Conservation (phyloP, 2,329 filamentous ascomycete species). For the Tolypocladium nubicola region DNA sequence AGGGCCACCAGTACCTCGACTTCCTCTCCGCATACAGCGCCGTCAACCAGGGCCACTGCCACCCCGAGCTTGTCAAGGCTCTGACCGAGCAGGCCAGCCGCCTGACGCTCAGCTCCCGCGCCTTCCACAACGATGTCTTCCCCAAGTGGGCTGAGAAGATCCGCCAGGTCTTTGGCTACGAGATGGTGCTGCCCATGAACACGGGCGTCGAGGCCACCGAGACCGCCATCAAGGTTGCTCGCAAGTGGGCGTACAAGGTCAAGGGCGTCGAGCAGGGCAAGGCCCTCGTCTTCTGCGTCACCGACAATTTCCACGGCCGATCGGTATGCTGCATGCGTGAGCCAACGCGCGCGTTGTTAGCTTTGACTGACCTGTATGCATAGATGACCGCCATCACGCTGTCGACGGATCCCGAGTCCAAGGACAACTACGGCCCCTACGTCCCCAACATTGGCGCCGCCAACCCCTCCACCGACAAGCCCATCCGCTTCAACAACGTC, state of each 20-base stretch:
- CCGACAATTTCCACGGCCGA: constrained; percentile 93
- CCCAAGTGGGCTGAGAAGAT: constrained; percentile 91
- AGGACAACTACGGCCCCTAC: constrained; percentile 94
- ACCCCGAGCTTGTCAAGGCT: constrained; percentile 88
- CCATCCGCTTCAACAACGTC: constrained; percentile 80
- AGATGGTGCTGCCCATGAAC: constrained; percentile 98
- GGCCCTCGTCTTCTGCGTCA: constrained; percentile 73
- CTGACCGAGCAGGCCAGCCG: constrained; percentile 81
- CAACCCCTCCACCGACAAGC: constrained; percentile 62
- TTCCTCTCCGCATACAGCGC: constrained; percentile 97
- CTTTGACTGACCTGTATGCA: background rate
- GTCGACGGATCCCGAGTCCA: constrained; percentile 89
- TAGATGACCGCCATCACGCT: constrained; percentile 92
- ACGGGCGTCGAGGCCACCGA: constrained; percentile 94
- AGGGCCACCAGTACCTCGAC: constrained; percentile 91
- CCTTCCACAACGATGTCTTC: constrained; percentile 98
- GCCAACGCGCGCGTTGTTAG: too few relatives aligned
- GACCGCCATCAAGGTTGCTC: constrained; percentile 89
- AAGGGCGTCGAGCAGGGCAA: constrained; percentile 80
- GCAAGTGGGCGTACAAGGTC: constrained; percentile 97
- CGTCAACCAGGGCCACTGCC: constrained; percentile 96
- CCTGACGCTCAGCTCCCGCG: constrained; percentile 83
- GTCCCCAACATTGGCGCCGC: constrained; percentile 76
- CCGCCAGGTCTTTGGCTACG: constrained; percentile 79
- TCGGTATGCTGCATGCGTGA: constrained; percentile 50